Base-by-base conservation (phyloP, 1,139 yeast genomes). In the Lodderomyces oxycetoniae region DNA sequence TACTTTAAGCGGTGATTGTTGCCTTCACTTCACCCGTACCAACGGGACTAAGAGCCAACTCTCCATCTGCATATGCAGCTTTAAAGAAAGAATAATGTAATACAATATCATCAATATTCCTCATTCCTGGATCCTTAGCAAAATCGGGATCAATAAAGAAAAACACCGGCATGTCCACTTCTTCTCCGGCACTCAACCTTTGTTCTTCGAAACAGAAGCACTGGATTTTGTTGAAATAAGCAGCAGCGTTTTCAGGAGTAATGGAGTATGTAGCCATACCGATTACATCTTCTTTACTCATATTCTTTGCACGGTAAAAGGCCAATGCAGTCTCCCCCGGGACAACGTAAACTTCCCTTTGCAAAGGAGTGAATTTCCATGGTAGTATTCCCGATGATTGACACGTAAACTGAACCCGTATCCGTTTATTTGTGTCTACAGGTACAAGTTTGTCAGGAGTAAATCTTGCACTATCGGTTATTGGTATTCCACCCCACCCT, bases 301-400 rank as follows among this genome's bases (percentile, higher is more conserved):
- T 69, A 55, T 91, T 93, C 55, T 80, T 84, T 25, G 98, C 98
- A 57, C 82, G 83, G 64, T 88, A 93, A 53, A 93, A 93, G 0
- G 96, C 97, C 43, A 91, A 65, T 0, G 98, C 98, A 1, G 98
- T 91, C 58, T 93, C 99, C 15, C 99, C 99, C 0, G 99, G 99
- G 10, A 88, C 79, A 14, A 93, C 86, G 48, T 79, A 78, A 4
- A 93, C 98, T 57, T 89, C 96, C 45, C 93, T 70, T 55, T 91
- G 98, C 56, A 87, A 91, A 7, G 99, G 98, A 14, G 81, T 77
- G 60, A 93, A 91, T 47, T 78, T 83, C 99, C 99, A 93, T 4
- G 98, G 98, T 46, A 93, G 68, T 29, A 86, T 74, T 11, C 91
- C 86, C 1, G 96, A 85, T 1, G 93, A 87, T 55, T 88, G 97